Evolutionary conservation across 78 protist species (phyloP), one percentile per base, ranked within the genome.

Genomic region (Pigoraptor vietnamica): DNA sequence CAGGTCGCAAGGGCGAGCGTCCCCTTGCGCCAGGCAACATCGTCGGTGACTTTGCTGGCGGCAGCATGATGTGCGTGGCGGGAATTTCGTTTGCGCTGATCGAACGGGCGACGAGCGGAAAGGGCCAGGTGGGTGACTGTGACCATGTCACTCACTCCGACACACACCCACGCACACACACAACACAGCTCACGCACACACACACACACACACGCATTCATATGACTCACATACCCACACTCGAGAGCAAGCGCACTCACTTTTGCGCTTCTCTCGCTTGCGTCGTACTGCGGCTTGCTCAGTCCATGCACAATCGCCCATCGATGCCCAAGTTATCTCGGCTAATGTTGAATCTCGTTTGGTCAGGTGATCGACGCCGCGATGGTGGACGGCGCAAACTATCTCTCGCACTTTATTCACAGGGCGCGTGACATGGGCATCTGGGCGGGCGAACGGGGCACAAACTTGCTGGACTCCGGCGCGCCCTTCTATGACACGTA

Each of bases 41-140:
- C 9, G 38, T 94, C 33, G 96, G 92, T 34, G 97, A 96, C 39
- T 94, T 96, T 86, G 97, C 96, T 2, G 96, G 96, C 19, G 97
- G 97, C 38, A 91, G 94, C 25, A 29, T 93, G 82, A 82, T 92
- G 91, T 88, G 94, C 39, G 96, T 93, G 25, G 34, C 92, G 21
- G 97, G 97, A 1, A 93, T 96, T 25, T 35, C 94, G 56, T 0
- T 92, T 34, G 95, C 96, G 9, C 56, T 96, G 56, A 10, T 40
- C 23, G 93, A 94, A 21, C 40, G 97, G 14, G 33, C 23, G 29
- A n/a, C 14, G 19, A 79, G 91, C 21, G 92, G 92, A 24, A 79
- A 34, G 24, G 97, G 94, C 1, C 94, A 92, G 56, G 92, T 96
- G 14, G 83, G 92, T 0, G 95, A 95, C 79, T 86, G 91, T 2